Conservation (phyloP, 352 stramenopile species). For the Globisporangium alternatum region DNA sequence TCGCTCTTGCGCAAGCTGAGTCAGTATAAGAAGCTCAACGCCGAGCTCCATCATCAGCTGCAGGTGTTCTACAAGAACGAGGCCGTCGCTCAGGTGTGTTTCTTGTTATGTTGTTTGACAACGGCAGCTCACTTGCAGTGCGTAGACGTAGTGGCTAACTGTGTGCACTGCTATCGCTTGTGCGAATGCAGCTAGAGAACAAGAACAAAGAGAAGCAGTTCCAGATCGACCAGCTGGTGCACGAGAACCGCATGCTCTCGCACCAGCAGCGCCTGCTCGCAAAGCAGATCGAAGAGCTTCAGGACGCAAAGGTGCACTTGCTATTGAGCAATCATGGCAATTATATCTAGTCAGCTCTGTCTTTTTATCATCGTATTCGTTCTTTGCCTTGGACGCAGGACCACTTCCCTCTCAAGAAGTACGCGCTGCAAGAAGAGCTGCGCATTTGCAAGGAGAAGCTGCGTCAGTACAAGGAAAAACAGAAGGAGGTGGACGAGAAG, state of each 20-base stretch:
- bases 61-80: slow-evolving; percentile 52
- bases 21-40: slow-evolving; percentile 41
- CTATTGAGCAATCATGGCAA: too few species aligned
- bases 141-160: background rate
- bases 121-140: background rate
- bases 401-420: slow-evolving; percentile 46
- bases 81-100: slow-evolving; percentile 27
- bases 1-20: slow-evolving; percentile 40
- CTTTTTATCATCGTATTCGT: too few species aligned
- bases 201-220: slow-evolving; percentile 60
- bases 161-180: background rate
- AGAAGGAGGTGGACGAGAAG: slow-evolving; percentile 47
- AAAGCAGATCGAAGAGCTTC: slow-evolving; percentile 62
- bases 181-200: slow-evolving; percentile 51
- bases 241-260: slow-evolving; percentile 57
- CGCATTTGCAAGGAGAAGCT: slow-evolving; percentile 61
- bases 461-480: slow-evolving; percentile 52
- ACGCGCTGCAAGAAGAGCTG: slow-evolving; percentile 55
- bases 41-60: slow-evolving; percentile 44
- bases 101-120: too few species aligned
- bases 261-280: slow-evolving; percentile 49
- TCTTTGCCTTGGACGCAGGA: too few species aligned
- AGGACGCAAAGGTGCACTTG: slow-evolving; percentile 40
- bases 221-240: slow-evolving; percentile 48
- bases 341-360: too few species aligned